phyloP scores from a whole-genome alignment of 257 asterid species.

The Fraxinus anomala region DNA sequence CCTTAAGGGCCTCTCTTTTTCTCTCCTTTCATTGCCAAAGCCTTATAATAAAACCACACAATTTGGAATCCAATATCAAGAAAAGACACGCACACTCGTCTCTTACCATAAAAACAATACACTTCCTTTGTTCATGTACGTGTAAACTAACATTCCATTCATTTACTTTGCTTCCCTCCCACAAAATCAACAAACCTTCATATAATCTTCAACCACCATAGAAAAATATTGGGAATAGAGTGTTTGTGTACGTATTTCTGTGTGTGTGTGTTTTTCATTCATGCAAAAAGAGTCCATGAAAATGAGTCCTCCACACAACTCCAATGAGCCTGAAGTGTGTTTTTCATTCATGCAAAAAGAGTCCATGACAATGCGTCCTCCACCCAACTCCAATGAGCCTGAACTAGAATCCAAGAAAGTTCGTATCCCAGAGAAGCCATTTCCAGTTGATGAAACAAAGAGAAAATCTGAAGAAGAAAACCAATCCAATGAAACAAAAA shows the following conservation, averaged over 20 bases:
- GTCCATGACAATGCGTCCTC: not conserved
- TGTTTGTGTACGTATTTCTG: too few species aligned
- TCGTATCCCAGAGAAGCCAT: not conserved
- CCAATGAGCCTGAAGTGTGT: not conserved
- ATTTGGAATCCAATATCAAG: constrained; percentile 23
- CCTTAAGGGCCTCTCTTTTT: constrained; percentile 1
- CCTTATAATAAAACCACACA: constrained; percentile 38
- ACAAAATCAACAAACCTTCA: not conserved
- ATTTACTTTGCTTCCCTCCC: constrained; percentile 28
- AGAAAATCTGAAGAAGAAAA: constrained; percentile 3
- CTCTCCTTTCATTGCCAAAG: not conserved
- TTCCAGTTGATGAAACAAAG: not conserved
- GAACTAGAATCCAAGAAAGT: constrained; percentile 1
- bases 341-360: constrained; percentile 17
- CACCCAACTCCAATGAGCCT: not conserved
- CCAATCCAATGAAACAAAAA: not conserved
- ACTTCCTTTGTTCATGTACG: constrained; percentile 38
- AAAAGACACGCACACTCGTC: constrained; percentile 61
- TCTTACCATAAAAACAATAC: constrained; percentile 48
- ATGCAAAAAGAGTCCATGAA: constrained; percentile 20
- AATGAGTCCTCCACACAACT: not conserved
- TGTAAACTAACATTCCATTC: constrained; percentile 58
- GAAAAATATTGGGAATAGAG: not conserved
- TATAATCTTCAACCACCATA: constrained; percentile 19
- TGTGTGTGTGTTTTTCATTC: not conserved